Conservation (phyloP, 1,139 yeast species). For the Debaryomyces sp. region DNA sequence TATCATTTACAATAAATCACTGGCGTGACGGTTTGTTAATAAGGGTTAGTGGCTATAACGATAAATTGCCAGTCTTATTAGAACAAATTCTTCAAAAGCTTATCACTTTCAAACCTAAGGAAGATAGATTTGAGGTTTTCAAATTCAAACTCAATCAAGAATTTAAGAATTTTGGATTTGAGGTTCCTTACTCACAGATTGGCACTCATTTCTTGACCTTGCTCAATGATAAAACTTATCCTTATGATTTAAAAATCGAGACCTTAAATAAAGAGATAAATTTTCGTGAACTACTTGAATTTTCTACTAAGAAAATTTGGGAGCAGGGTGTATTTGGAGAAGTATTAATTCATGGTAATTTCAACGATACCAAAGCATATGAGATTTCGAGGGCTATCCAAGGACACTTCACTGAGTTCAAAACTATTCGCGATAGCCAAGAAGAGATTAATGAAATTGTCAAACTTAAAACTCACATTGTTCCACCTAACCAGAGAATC, state of each 20-base stretch:
- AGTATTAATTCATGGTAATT: conserved; percentile 78
- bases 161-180: conserved; percentile 69
- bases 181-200: conserved; percentile 76
- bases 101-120: conserved; percentile 52
- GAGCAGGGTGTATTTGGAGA: conserved; percentile 62
- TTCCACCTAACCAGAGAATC: conserved; percentile 46
- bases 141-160: conserved; percentile 66
- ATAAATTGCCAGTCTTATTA: conserved; percentile 68
- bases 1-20: conserved; percentile 57
- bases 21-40: conserved; percentile 74
- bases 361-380: conserved; percentile 56
- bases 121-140: conserved; percentile 63
- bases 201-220: conserved; percentile 62
- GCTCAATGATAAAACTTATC: conserved; percentile 72
- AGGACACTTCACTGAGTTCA: conserved; percentile 20
- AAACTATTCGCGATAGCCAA: conserved; percentile 45
- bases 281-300: conserved; percentile 49
- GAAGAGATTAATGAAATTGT: conserved; percentile 29
- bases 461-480: conserved; percentile 34
- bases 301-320: conserved; percentile 47
- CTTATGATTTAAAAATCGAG: conserved; percentile 59
- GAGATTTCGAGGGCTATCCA: conserved; percentile 25
- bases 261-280: conserved; percentile 47
- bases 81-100: conserved; percentile 60
- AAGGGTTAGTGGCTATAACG: conserved; percentile 77